Evolutionary conservation across 2,329 filamentous ascomycete genomes (phyloP), one percentile per base, ranked within the genome.

Genomic region (Ilyonectria destructans): DNA sequence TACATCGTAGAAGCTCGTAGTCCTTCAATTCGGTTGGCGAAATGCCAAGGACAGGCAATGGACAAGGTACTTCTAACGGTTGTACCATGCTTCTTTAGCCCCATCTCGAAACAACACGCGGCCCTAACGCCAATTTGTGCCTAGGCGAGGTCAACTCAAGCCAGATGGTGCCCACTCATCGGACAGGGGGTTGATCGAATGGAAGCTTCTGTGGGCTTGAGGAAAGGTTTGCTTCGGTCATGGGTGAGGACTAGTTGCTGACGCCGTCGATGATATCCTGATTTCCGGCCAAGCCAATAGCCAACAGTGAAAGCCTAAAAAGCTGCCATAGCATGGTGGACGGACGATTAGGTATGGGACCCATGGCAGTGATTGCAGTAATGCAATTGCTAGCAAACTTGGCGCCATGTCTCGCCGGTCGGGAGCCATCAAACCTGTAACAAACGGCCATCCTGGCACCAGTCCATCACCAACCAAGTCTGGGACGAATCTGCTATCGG

Each of bases 101-200:
- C 63, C 58, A 58, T 67, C 59, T 61, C 58, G 66, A 68, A 68
- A 69, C 66, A 69, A 61, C 63, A 68, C 63, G 63, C 65, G 62
- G 62, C 66, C 54, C 59, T 35, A 59, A 43, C 21, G 49, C 64
- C 58, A 73, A 67, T 65, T 59, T 45, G 59, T 51, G 65, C 57
- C 48, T 56, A 54, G 49, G 55, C 33, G 35, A 60, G 31, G n/a
- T 33, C 60, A 75, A 65, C 55, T 61, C 67, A 70, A 69, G 54
- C 68, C 62, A 70, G 61, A 59, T 58, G 63, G 67, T 74, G 60
- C 58, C 71, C 67, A 71, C 64, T 48, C 58, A 59, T 29, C 48
- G 31, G 55, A 54, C 59, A 67, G 69, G 70, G 70, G 65, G 55
- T 59, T 62, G 58, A 59, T 61, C 46, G 46, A 65, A 68, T 71